phyloP scores from a whole-genome alignment of 345 rosid species.

The Melaleuca quinquenervia region DNA sequence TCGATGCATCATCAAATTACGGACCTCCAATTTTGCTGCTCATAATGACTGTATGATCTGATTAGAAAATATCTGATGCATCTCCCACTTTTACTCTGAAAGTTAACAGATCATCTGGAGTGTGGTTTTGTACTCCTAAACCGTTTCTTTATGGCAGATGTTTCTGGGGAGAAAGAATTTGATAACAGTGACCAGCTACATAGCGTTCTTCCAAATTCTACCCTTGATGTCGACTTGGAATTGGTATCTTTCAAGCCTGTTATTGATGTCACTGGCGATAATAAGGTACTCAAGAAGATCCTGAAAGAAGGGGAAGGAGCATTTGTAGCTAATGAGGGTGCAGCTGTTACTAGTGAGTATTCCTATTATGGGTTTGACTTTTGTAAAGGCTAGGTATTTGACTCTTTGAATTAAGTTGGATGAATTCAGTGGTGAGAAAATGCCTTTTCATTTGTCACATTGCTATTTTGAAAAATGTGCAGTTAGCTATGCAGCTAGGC shows the following conservation, averaged over 20 bases:
- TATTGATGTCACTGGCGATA: conserved; percentile 42
- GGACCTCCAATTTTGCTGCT: not conserved
- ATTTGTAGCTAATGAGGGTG: conserved; percentile 40
- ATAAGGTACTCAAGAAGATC: conserved; percentile 49
- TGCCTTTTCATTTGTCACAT: not conserved
- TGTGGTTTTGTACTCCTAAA: not conserved
- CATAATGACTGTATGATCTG: not conserved
- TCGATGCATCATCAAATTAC: not conserved
- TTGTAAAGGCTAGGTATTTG: not conserved
- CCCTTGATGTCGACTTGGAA: conserved; percentile 29
- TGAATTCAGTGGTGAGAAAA: not conserved
- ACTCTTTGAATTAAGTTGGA: not conserved
- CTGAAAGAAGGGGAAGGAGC: conserved; percentile 44
- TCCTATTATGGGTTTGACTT: not conserved
- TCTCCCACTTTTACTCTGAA: not conserved
- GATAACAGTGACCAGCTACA: conserved; percentile 2
- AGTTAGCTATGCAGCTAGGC: conserved; percentile 5
- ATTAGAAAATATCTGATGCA: not conserved
- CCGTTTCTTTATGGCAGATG: conserved; percentile 26
- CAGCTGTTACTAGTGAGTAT: conserved; percentile 40
- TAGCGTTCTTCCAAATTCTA: conserved; percentile 28
- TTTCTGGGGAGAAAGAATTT: conserved; percentile 31
- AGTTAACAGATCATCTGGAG: not conserved
- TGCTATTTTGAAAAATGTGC: conserved; percentile 16
- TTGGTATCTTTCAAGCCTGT: conserved; percentile 48